These are phyloP conservation scores for Fusarium bactridioides DNA, from an alignment of 2,329 filamentous ascomycete species.

Conservation along the genomic window DNA sequence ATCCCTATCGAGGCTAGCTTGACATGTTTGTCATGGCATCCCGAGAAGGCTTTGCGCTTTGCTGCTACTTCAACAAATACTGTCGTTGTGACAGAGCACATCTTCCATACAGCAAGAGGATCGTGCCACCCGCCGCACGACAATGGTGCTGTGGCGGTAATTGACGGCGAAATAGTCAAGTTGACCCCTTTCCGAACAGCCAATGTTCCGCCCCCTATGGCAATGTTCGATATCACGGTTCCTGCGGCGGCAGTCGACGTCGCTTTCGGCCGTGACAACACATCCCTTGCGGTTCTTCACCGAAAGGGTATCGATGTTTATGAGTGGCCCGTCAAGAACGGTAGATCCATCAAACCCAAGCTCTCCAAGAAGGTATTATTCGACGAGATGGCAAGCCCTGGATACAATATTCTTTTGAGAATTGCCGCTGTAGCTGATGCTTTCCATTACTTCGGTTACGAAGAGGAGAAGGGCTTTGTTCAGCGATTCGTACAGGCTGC, in stretches of 20 bases:
- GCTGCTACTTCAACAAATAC: conserved; percentile 60
- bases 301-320: conserved; percentile 72
- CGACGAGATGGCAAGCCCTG: conserved; percentile 40
- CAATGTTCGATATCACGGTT: conserved; percentile 75
- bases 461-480: conserved; percentile 37
- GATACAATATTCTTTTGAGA: conserved; percentile 9
- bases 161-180: conserved; percentile 83
- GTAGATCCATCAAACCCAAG: conserved; percentile 56
- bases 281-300: conserved; percentile 76
- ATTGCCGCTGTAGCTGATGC: conserved; percentile 34
- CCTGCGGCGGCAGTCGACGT: conserved; percentile 75
- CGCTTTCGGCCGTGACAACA: conserved; percentile 71
- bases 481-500: conserved; percentile 36
- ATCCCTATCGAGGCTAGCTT: conserved; percentile 57
- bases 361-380: conserved; percentile 53
- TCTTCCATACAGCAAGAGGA: conserved; percentile 73
- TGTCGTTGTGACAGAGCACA: conserved; percentile 70
- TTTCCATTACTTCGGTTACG: conserved; percentile 46
- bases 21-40: conserved; percentile 74
- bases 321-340: conserved; percentile 70
- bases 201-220: conserved; percentile 93
- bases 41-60: conserved; percentile 80
- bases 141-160: conserved; percentile 79
- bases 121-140: conserved; percentile 77
- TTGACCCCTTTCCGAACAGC: conserved; percentile 84